phyloP scores from a whole-genome alignment of 768 basidiomycete species.

The Suillus subalutaceus region DNA sequence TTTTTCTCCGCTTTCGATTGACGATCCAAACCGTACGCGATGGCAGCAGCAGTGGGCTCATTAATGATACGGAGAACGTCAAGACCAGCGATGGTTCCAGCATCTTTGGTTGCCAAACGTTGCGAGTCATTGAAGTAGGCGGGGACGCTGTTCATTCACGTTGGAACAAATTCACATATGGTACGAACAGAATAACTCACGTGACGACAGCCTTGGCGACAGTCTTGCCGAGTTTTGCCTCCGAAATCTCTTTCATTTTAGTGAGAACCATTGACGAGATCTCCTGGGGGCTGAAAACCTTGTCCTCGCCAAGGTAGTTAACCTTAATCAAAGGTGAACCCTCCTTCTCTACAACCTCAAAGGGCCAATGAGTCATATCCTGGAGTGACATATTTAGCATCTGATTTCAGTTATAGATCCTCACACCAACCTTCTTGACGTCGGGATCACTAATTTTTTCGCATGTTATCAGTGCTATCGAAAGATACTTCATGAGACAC shows the following conservation, averaged over 20 bases:
- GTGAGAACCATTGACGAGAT: conserved; percentile 99
- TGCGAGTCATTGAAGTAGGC: conserved; percentile 99
- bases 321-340: conserved; percentile 98
- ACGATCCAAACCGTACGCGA: conserved; percentile 97
- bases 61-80: conserved; percentile 99
- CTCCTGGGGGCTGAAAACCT: conserved; percentile 97
- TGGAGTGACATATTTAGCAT: conserved; percentile 33
- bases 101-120: conserved; percentile 98
- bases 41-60: conserved; percentile 99
- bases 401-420: neutral
- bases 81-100: conserved; percentile 95
- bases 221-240: conserved; percentile 97
- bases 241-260: conserved; percentile 99
- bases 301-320: conserved; percentile 91
- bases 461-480: conserved; percentile 1
- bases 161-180: conserved; percentile 9
- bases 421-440: conserved; percentile 71
- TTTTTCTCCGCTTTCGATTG: conserved; percentile 95
- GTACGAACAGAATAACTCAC: conserved; percentile 51
- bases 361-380: conserved; percentile 98
- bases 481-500: conserved; percentile 30
- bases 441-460: conserved; percentile 73
- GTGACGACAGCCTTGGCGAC: conserved; percentile 99
- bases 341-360: conserved; percentile 94
- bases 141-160: conserved; percentile 63